Evolutionary conservation across 768 basidiomycete species (phyloP).

Genomic region (Dacryopinax primogenitus): DNA sequence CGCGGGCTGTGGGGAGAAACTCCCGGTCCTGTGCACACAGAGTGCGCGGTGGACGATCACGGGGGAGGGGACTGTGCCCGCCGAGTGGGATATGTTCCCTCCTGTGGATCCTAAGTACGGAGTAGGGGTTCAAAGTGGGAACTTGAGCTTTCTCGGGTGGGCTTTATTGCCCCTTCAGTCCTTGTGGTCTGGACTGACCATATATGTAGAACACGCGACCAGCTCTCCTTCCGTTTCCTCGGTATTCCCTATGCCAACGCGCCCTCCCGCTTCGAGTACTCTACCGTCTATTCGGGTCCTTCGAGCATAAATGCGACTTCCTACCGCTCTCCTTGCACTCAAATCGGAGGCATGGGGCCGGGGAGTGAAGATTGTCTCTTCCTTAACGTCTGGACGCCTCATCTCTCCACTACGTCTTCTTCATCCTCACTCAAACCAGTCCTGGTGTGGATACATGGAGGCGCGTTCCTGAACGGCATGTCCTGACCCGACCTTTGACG

Average conservation of each 20-base stretch:
- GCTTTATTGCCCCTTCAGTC: not conserved
- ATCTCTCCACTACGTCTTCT: conserved; percentile 15
- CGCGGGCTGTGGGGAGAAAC: not conserved
- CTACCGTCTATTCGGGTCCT: conserved; percentile 24
- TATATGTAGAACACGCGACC: conserved; percentile 33
- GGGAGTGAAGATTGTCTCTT: conserved; percentile 21
- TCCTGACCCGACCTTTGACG: conserved; percentile 19
- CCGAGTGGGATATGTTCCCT: not conserved
- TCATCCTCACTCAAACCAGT: conserved; percentile 17
- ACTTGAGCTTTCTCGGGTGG: conserved; percentile 12
- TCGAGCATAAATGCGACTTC: conserved; percentile 14
- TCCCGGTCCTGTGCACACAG: conserved; percentile 13
- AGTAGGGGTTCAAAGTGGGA: not conserved
- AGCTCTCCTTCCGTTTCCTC: conserved; percentile 39
- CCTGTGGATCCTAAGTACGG: not conserved
- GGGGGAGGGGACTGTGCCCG: not conserved
- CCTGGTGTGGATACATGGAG: conserved; percentile 24
- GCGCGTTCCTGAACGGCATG: conserved; percentile 20
- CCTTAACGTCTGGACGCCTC: conserved; percentile 25
- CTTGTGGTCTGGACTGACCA: too few species aligned
- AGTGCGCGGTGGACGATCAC: conserved; percentile 9
- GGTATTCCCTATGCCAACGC: conserved; percentile 41
- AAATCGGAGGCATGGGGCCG: conserved; percentile 8
- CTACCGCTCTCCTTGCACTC: conserved; percentile 13
- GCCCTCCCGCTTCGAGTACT: conserved; percentile 34